Conservation (phyloP, 805 yeast genomes). For the Kuraishia ogatae region DNA sequence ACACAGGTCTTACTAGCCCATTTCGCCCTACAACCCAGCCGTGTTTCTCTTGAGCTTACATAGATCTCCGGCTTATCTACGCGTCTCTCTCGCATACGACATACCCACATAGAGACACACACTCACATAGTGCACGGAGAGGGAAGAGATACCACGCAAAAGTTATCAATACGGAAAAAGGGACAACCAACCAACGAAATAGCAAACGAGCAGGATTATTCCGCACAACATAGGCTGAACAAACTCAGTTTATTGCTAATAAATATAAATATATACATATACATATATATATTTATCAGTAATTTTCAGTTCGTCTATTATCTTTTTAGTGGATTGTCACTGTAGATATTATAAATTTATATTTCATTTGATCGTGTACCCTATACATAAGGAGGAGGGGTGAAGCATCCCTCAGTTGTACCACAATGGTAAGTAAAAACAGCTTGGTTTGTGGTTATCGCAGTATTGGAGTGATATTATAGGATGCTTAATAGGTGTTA, state of each 20-base stretch:
- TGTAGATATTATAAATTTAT: too few species aligned
- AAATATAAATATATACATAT: too few species aligned
- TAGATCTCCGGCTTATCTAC: background rate
- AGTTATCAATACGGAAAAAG: background rate
- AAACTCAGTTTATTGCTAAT: background rate
- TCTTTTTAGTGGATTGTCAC: background rate
- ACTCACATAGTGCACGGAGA: background rate
- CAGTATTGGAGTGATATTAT: background rate
- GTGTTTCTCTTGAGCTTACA: background rate
- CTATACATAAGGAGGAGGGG: background rate
- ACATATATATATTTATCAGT: too few species aligned
- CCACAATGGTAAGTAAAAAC: background rate
- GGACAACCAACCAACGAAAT: background rate
- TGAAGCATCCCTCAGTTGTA: background rate
- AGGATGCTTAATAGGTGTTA: background rate
- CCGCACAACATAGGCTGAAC: background rate
- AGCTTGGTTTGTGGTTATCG: background rate
- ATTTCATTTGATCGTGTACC: background rate
- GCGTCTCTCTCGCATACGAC: background rate
- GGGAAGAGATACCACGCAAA: background rate
- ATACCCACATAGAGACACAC: background rate
- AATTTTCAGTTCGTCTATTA: too few species aligned
- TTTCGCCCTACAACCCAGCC: background rate
- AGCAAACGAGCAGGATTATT: background rate
- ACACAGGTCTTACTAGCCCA: background rate